These are phyloP conservation scores for Pseudomicrostroma phylloplanum DNA, from an alignment of 1,284 basidiomycete genomes.

Conservation along the genomic window DNA sequence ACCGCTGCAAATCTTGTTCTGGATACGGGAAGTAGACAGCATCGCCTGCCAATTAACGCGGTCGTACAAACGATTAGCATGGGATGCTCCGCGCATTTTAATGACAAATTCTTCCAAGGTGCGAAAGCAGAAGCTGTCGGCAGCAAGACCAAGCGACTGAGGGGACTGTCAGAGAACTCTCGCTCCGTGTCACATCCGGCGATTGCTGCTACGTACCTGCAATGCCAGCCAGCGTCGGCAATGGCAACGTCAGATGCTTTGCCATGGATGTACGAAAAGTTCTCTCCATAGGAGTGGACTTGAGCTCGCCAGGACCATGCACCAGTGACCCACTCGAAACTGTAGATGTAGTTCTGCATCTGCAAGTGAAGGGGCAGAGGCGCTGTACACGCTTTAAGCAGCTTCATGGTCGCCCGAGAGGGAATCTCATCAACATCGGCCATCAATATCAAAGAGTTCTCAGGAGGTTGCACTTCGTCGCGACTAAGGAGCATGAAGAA, in stretches of 20 bases:
- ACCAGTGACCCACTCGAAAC: conserved; percentile 58
- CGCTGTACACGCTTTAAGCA: conserved; percentile 61
- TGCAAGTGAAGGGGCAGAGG: conserved; percentile 61
- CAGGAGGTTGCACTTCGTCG: conserved; percentile 26
- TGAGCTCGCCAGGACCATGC: conserved; percentile 59
- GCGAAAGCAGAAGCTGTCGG: conserved; percentile 61
- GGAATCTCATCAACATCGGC: conserved; percentile 68
- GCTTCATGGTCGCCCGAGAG: conserved; percentile 57
- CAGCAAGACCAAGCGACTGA: neutral
- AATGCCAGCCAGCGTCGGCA: conserved; percentile 60
- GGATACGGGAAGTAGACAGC: conserved; percentile 58
- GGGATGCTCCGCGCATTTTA: conserved; percentile 64
- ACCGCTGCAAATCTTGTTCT: conserved; percentile 61
- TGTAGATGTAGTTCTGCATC: conserved; percentile 63
- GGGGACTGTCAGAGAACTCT: too few relatives aligned
- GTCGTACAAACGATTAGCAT: conserved; percentile 61
- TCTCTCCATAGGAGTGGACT: conserved; percentile 56
- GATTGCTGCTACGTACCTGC: conserved; percentile 35
- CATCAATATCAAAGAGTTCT: conserved; percentile 59
- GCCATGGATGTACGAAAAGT: conserved; percentile 58
- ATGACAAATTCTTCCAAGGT: conserved; percentile 60
- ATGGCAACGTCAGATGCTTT: conserved; percentile 58
- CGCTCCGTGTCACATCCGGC: too few relatives aligned
- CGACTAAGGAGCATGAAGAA: conserved; percentile 25
- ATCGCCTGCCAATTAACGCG: conserved; percentile 54